Base-by-base conservation (phyloP, 371 early-diverging fungal species). In the Mycotypha africana region DNA sequence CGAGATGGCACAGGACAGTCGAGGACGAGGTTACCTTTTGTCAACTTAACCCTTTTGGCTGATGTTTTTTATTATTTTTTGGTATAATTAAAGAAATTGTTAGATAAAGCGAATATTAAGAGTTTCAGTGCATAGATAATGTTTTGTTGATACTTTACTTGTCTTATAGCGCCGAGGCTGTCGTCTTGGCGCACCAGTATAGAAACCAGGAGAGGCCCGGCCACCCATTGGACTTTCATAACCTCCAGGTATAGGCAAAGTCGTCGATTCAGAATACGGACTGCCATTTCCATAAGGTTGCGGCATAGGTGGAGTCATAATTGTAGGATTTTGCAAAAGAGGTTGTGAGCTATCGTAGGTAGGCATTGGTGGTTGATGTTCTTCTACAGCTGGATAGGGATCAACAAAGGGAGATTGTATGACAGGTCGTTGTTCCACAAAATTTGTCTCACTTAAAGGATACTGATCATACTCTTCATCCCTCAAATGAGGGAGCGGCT, bases 1-100 rank as follows among this genome's bases (percentile, higher is more conserved):
- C 79, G 68, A 2, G 68, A 63, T 4, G 90, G 88, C 11, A 89
- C 85, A 10, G 85, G 88, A 59, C 86, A 84, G 56, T 90, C 88
- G 21, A 90, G 51, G 2, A 90, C 83, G 51, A 90, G 58, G 60
- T 89, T 87, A 34, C 90, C 90, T 4, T 83, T 56, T 4, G 81
- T 84, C 44, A 90, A 59, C 53, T 79, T 79, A 14, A 89, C 86
- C 53, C 63, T 64, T 45, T 59, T 65, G 22, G 66, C 76, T 56
- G 56, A 69, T 28, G 20, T 6, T 25, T 30, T 26, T 38, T 33
- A 12, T 11, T 4, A 45, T 34, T 33, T 37, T 20, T 10, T 26
- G 30, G 11, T n/a, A 42, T 22, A 33, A 33, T 24, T 28, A 41
- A 30, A 20, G 21, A 8, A 22, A 35, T n/a, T 4, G n/a, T 12